Evolutionary conservation across 2,329 filamentous ascomycete genomes (phyloP).

Genomic region (Knufia petricola): DNA sequence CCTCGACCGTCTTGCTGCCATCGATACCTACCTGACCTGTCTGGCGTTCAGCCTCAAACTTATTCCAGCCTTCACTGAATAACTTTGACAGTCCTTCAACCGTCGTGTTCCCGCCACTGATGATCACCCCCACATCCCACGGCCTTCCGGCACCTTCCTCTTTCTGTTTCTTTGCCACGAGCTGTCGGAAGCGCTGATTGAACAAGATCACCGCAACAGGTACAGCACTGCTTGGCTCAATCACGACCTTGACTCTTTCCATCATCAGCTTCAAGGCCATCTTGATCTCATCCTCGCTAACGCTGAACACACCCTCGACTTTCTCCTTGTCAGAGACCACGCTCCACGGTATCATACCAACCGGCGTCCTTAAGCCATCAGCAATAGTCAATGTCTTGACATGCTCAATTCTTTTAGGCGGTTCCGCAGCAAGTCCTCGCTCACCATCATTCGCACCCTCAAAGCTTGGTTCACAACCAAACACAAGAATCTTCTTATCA

Average conservation of each 20-base stretch:
- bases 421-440: conserved; percentile 55
- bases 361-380: conserved; percentile 76
- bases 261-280: conserved; percentile 66
- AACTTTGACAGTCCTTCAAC: conserved; percentile 51
- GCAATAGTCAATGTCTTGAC: conserved; percentile 76
- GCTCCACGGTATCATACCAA: conserved; percentile 66
- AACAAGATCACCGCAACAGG: conserved; percentile 71
- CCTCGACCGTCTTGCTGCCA: conserved; percentile 17
- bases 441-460: conserved; percentile 76
- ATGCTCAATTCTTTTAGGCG: conserved; percentile 46
- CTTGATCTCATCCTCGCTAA: conserved; percentile 73
- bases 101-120: conserved; percentile 57
- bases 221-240: conserved; percentile 84
- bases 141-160: conserved; percentile 59
- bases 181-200: conserved; percentile 68
- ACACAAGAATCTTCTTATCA: conserved; percentile 60
- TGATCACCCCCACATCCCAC: conserved; percentile 59
- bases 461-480: conserved; percentile 75
- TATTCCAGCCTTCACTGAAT: conserved; percentile 29
- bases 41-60: conserved; percentile 11
- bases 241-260: conserved; percentile 81
- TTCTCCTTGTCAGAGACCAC: conserved; percentile 64
- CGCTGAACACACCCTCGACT: conserved; percentile 61
- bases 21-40: conserved; percentile 15
- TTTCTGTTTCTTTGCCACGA: conserved; percentile 40